These are phyloP conservation scores for Aspergillus avenaceus DNA, from an alignment of 495 filamentous ascomycete species.

Conservation along the genomic window DNA sequence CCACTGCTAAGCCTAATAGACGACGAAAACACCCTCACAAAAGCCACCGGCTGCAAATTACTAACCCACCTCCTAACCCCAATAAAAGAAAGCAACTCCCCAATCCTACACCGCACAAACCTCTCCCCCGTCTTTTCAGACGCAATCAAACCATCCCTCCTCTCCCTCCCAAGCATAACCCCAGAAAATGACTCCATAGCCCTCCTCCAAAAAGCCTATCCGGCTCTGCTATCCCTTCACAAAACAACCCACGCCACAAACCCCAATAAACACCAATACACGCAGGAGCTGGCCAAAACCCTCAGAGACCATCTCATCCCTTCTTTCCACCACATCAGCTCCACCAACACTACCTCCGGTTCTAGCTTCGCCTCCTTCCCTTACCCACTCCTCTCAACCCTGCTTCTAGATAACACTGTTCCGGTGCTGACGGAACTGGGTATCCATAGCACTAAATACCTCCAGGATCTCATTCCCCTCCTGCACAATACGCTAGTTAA, in stretches of 20 bases:
- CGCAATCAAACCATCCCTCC: conserved; percentile 66
- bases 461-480: conserved; percentile 68
- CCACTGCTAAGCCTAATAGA: conserved; percentile 78
- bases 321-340: conserved; percentile 48
- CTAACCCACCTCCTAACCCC: conserved; percentile 58
- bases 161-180: conserved; percentile 74
- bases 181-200: conserved; percentile 64
- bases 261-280: conserved; percentile 16
- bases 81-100: conserved; percentile 40
- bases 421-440: conserved; percentile 56
- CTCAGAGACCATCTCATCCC: conserved; percentile 40
- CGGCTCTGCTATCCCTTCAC: conserved; percentile 58
- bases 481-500: conserved; percentile 61
- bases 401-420: conserved; percentile 55
- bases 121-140: conserved; percentile 76
- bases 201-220: conserved; percentile 63
- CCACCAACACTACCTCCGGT: conserved; percentile 30
- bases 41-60: conserved; percentile 57
- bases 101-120: conserved; percentile 65
- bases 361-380: conserved; percentile 49
- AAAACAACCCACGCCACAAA: conserved; percentile 29
- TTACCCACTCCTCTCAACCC: conserved; percentile 36
- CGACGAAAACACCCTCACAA: conserved; percentile 53
- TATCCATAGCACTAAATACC: conserved; percentile 68
- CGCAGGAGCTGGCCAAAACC: conserved; percentile 21